phyloP scores from a whole-genome alignment of 1,139 yeast genomes.

The Yamadazyma taylorii region DNA sequence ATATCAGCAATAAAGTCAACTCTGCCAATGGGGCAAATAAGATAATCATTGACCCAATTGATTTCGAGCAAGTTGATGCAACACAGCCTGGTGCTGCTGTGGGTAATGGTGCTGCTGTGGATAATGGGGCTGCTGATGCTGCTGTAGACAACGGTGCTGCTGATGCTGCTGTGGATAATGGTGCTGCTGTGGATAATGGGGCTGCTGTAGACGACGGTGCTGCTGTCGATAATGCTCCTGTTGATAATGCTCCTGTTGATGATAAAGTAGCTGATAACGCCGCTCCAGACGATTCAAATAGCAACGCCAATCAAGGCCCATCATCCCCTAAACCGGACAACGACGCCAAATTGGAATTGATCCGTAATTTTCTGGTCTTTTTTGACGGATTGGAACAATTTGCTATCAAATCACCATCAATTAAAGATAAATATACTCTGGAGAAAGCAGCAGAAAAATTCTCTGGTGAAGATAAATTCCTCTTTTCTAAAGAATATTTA shows the following conservation, averaged over 20 bases:
- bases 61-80: neutral
- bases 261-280: no score
- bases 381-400: constrained; percentile 32
- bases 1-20: neutral
- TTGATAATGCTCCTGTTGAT: no score
- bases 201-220: no score
- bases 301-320: no score
- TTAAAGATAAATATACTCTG: constrained; percentile 35
- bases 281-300: no score
- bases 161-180: neutral
- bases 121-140: neutral
- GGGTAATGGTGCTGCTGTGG: neutral
- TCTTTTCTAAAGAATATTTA: constrained; percentile 39
- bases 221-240: no score
- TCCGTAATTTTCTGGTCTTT: constrained; percentile 33
- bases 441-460: constrained; percentile 35
- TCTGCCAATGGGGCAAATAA: neutral
- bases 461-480: constrained; percentile 23
- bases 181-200: neutral
- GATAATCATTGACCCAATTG: neutral
- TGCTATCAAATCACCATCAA: constrained; percentile 27
- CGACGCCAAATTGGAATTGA: constrained; percentile 11
- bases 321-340: no score
- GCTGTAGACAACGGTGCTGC: neutral
- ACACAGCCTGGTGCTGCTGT: neutral